phyloP scores from a whole-genome alignment of 1,284 basidiomycete species.

The Tranzscheliella williamsii region DNA sequence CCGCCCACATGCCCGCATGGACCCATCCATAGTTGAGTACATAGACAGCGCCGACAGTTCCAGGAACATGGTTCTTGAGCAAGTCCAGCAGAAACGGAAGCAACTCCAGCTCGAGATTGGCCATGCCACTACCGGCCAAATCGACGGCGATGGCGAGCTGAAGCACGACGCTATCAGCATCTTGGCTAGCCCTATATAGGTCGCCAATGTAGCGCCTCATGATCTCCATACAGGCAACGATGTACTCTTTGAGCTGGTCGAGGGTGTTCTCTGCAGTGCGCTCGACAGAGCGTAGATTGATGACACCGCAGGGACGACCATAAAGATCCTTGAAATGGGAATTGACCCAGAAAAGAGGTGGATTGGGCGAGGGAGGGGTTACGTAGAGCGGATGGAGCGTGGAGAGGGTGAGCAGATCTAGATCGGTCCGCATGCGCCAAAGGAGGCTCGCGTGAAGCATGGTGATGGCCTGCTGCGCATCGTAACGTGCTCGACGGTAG shows the following conservation, averaged over 20 bases:
- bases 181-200: constrained; percentile 13
- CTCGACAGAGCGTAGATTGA: constrained; percentile 52
- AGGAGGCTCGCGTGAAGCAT: constrained; percentile 35
- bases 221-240: constrained; percentile 57
- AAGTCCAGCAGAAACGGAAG: constrained; percentile 56
- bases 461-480: constrained; percentile 23
- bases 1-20: constrained; percentile 75
- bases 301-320: constrained; percentile 50
- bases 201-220: constrained; percentile 49
- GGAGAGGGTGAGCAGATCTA: constrained; percentile 40
- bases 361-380: constrained; percentile 30
- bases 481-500: constrained; percentile 39
- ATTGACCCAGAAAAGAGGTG: constrained; percentile 58
- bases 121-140: constrained; percentile 43
- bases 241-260: constrained; percentile 56
- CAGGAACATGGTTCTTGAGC: constrained; percentile 58
- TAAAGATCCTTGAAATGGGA: constrained; percentile 48
- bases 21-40: constrained; percentile 81
- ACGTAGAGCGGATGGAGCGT: constrained; percentile 53
- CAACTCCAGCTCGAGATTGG: constrained; percentile 57
- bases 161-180: constrained; percentile 20
- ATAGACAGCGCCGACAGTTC: constrained; percentile 66
- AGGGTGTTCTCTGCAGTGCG: constrained; percentile 43
- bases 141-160: constrained; percentile 53
- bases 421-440: constrained; percentile 51